phyloP scores from a whole-genome alignment of 202 grass and related monocot genomes.

The Schoenoplectus triqueter region DNA sequence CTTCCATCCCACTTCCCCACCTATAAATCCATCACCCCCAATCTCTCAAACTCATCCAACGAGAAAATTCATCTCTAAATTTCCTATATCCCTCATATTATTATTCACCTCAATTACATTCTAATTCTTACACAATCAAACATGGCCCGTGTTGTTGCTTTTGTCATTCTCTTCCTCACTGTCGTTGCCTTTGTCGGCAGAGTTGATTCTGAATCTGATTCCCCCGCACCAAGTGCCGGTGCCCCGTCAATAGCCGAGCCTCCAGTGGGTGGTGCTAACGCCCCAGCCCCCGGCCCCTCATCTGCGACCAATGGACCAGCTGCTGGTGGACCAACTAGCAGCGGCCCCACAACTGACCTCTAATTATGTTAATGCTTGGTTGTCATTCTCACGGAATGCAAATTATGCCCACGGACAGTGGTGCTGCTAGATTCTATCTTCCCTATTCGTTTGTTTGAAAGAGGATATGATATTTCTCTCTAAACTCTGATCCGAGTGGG shows the following conservation, averaged over 20 bases:
- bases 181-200: not conserved
- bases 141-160: slow-evolving; percentile 18
- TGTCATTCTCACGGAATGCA: too few relatives aligned
- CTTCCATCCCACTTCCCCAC: too few relatives aligned
- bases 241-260: not conserved
- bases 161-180: not conserved
- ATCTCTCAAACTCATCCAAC: not conserved
- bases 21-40: too few relatives aligned
- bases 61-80: not conserved
- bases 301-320: not conserved
- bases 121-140: not conserved
- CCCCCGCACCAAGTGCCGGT: not conserved
- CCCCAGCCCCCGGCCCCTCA: not conserved
- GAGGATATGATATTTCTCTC: too few relatives aligned
- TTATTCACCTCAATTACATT: not conserved
- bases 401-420: too few relatives aligned
- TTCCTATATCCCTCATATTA: not conserved
- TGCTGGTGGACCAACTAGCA: not conserved
- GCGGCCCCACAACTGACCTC: not conserved
- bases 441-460: too few relatives aligned
- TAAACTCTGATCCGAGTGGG: too few relatives aligned
- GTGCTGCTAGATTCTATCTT: too few relatives aligned
- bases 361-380: not conserved
- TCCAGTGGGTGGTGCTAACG: not conserved
- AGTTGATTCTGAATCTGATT: not conserved